A percentile compares a stretch with the other conserved stretches of the same genome.
Conservation (phyloP, 2,329 filamentous ascomycete genomes). For the Phoma herbarum region DNA sequence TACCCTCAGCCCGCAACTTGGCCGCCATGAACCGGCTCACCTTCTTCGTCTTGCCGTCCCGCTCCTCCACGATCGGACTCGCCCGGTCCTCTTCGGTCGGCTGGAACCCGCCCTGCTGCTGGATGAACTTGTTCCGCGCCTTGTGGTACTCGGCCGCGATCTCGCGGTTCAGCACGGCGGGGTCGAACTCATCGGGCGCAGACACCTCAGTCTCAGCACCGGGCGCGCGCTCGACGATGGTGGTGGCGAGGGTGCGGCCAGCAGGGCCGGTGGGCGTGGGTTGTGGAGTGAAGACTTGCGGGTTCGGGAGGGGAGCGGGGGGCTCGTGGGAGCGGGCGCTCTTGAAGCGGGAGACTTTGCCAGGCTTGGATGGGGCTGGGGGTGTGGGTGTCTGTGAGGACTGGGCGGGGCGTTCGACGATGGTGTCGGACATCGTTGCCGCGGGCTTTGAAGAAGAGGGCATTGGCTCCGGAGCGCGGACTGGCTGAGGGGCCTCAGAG, state of each 20-base stretch:
- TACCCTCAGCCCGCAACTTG: slow-evolving; percentile 57
- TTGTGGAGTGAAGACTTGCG: slow-evolving; percentile 36
- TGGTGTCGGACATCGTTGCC: slow-evolving; percentile 45
- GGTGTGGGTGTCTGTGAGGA: slow-evolving; percentile 17
- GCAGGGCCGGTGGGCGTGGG: slow-evolving; percentile 53
- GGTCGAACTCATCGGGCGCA: slow-evolving; percentile 66
- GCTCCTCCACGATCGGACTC: slow-evolving; percentile 72
- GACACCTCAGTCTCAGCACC: slow-evolving; percentile 44
- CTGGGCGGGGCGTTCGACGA: slow-evolving; percentile 44
- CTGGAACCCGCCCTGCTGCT: slow-evolving; percentile 82
- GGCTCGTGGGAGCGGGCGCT: slow-evolving; percentile 34
- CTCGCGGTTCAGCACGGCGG: slow-evolving; percentile 76
- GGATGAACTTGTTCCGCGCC: slow-evolving; percentile 82
- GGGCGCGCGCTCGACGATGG: slow-evolving; percentile 62
- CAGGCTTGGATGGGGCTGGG: slow-evolving; percentile 34
- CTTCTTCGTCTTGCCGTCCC: slow-evolving; percentile 66
- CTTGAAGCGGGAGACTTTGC: slow-evolving; percentile 56
- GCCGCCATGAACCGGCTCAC: slow-evolving; percentile 80
- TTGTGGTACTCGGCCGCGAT: slow-evolving; percentile 84
- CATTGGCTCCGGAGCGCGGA: slow-evolving; percentile 22
- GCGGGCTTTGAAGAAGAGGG: slow-evolving; percentile 15
- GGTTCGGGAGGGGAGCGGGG: slow-evolving; percentile 29
- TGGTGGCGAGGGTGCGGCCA: slow-evolving; percentile 66
- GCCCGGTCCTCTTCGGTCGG: slow-evolving; percentile 71
- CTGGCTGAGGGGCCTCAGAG: slow-evolving; percentile 56